Conservation (phyloP, 805 yeast species). For the Saturnispora besseyi region DNA sequence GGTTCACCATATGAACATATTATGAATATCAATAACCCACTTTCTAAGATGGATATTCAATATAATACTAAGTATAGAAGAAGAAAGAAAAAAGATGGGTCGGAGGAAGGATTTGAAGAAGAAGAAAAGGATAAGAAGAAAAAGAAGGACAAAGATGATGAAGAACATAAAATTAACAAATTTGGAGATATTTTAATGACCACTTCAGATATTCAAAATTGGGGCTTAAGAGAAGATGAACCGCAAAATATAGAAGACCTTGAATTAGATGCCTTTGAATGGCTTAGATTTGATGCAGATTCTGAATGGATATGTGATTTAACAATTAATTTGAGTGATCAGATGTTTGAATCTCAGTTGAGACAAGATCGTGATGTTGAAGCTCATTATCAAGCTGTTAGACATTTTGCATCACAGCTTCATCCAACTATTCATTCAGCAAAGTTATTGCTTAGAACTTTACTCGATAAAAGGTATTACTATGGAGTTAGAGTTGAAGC, state of each 20-base stretch:
- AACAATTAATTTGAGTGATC: slow-evolving; percentile 80
- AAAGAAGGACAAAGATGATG: slow-evolving; percentile 17
- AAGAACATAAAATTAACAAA: slow-evolving; percentile 29
- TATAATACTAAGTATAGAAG: slow-evolving; percentile 91
- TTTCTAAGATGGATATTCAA: slow-evolving; percentile 84
- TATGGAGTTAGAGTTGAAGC: slow-evolving; percentile 88
- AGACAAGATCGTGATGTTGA: slow-evolving; percentile 94
- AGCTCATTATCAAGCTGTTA: slow-evolving; percentile 82
- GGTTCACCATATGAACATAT: slow-evolving; percentile 98
- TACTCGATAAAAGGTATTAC: slow-evolving; percentile 76
- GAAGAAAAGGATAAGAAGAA: slow-evolving; percentile 20
- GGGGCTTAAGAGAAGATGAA: slow-evolving; percentile 51
- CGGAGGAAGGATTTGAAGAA: slow-evolving; percentile 23
- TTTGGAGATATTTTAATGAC: slow-evolving; percentile 72
- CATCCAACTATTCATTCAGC: slow-evolving; percentile 61
- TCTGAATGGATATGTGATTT: slow-evolving; percentile 91
- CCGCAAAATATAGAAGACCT: slow-evolving; percentile 26
- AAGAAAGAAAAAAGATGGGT: slow-evolving; percentile 52
- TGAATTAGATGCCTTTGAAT: slow-evolving; percentile 72
- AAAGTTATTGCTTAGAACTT: slow-evolving; percentile 66
- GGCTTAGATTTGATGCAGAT: slow-evolving; percentile 97
- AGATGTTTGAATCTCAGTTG: slow-evolving; percentile 89
- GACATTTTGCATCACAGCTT: slow-evolving; percentile 53
- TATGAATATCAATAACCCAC: slow-evolving; percentile 77
- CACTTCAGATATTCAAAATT: slow-evolving; percentile 50